Base-by-base conservation (phyloP, 176 grass and related monocot species). In the Metroxylon sagu region DNA sequence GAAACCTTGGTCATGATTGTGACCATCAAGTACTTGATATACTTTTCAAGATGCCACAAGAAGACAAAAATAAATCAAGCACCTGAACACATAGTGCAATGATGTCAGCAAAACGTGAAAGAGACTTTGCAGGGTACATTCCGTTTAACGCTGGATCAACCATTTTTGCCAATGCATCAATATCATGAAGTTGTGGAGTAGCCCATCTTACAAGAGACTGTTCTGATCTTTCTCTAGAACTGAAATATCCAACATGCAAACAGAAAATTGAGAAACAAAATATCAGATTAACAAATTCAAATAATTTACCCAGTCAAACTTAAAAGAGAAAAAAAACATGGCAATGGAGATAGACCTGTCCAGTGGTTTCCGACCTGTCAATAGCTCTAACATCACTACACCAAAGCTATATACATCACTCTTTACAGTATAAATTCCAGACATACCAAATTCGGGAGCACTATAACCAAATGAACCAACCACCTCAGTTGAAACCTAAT, bases 401-500 rank as follows among this genome's bases (percentile, higher is more conserved):
- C 94, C 94, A 65, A 98, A 98, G 76, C 88, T 98, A 79, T 98
- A 98, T 56, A 98, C 94, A 54, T 98, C 94, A 56, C 94, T 98
- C 82, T 93, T 98, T 59, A 81, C 79, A 43, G 84, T 98, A 68
- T 89, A 98, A 76, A 86, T 79, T 72, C 94, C 94, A 60, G 94
- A 93, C 94, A 98, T 93, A 16, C 88, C 85, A 71, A 86, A 98
- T 61, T 98, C 94, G 52, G 94, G 94, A 76, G 94, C 84, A 66
- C 94, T 98, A 62, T 98, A 98, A 63, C 94, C 94, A 67, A 98
- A 98, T 70, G 94, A 98, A 67, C 88, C 94, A 31, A 93, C 74
- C 19, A 93, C 73, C 73, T 93, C 88, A 4, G 94, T 81, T 1
- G 79, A 89, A 53, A 89, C 88, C 94, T 98, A 73, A 14, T 8